These are phyloP conservation scores for Fusarium sp. DNA, from an alignment of 2,329 filamentous ascomycete genomes.

Conservation along the genomic window DNA sequence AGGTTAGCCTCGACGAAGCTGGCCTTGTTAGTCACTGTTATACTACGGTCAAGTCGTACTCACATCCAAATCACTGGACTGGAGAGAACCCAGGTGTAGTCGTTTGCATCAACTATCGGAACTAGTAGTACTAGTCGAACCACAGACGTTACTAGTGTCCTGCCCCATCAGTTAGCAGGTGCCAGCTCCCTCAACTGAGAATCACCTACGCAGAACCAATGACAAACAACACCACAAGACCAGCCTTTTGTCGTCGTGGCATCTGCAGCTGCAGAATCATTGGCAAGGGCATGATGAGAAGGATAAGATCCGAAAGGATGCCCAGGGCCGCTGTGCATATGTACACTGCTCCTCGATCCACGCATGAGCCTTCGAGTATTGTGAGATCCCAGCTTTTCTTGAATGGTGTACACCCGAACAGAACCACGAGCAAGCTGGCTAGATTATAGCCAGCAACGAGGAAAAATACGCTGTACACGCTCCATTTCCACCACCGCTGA, in stretches of 20 bases:
- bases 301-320: constrained; percentile 56
- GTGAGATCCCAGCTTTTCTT: constrained; percentile 42
- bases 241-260: constrained; percentile 55
- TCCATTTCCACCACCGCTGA: constrained; percentile 44
- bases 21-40: constrained; percentile 1
- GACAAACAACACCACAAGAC: constrained; percentile 53
- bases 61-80: constrained; percentile 43
- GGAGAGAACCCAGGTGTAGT: constrained; percentile 46
- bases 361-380: constrained; percentile 48
- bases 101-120: constrained; percentile 34
- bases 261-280: constrained; percentile 56
- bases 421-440: constrained; percentile 45
- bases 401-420: constrained; percentile 51
- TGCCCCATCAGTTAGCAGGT: constrained; percentile 22
- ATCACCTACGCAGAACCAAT: constrained; percentile 49
- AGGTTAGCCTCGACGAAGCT: constrained; percentile 50
- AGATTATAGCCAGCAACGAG: constrained; percentile 46
- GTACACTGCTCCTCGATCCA: constrained; percentile 44
- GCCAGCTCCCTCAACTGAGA: accelerated
- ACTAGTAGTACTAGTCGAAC: constrained; percentile 45
- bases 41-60: not conserved
- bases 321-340: constrained; percentile 53
- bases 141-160: constrained; percentile 49
- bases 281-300: constrained; percentile 56
- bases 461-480: constrained; percentile 42